Evolutionary conservation across 2,329 filamentous ascomycete species (phyloP).

Genomic region (Dothistroma septosporum): DNA sequence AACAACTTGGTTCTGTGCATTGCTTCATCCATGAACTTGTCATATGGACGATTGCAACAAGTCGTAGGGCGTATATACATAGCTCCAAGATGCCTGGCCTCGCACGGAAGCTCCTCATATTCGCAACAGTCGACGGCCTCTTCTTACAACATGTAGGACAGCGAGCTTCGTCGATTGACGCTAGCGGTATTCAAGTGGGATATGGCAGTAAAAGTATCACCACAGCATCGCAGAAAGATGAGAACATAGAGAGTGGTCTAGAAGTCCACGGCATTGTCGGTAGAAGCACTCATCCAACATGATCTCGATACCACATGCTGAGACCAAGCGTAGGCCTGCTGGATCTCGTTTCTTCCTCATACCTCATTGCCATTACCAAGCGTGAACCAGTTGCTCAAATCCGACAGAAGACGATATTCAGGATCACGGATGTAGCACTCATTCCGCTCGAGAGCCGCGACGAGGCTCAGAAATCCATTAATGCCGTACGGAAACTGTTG

Average conservation of each 20-base stretch:
- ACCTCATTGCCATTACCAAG: conserved; percentile 79
- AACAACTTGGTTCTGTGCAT: not conserved
- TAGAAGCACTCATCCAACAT: conserved; percentile 33
- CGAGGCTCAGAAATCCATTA: conserved; percentile 70
- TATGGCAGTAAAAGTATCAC: conserved; percentile 51
- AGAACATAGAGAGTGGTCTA: conserved; percentile 40
- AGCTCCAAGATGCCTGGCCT: conserved; percentile 62
- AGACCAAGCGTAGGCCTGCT: conserved; percentile 64
- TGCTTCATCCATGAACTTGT: not conserved
- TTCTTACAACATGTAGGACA: conserved; percentile 68
- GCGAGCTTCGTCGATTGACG: conserved; percentile 36
- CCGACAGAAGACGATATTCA: conserved; percentile 75
- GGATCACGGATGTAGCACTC: conserved; percentile 83
- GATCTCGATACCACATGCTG: conserved; percentile 5
- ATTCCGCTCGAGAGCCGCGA: conserved; percentile 75
- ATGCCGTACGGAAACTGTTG: conserved; percentile 52
- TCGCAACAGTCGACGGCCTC: conserved; percentile 74
- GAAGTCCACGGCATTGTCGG: conserved; percentile 55
- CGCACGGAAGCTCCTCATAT: conserved; percentile 71
- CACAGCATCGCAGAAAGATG: conserved; percentile 38
- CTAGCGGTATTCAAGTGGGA: conserved; percentile 12
- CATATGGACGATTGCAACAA: not conserved
- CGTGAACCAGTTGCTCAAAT: conserved; percentile 87
- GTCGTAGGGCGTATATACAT: not conserved
- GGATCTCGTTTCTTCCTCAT: conserved; percentile 73